Percentiles rank a stretch among this genome's conserved stretches.
phyloP scores from a whole-genome alignment of 1,284 basidiomycete species.

The Moesziomyces antarcticus region DNA sequence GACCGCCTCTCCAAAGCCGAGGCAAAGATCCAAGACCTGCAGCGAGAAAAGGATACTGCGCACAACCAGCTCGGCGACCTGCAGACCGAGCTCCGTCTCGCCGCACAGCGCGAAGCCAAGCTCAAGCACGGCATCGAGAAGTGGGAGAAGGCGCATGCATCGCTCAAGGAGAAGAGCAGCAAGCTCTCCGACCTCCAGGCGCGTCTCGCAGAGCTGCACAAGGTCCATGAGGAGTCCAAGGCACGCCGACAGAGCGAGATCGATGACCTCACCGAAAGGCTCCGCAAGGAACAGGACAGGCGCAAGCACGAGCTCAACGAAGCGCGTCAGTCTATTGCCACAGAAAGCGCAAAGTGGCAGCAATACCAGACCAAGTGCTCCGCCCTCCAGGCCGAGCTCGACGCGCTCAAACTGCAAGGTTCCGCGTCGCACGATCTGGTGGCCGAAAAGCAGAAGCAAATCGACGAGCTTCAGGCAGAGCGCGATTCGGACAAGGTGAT shows the following conservation, averaged over 20 bases:
- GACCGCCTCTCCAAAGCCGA: constrained; percentile 32
- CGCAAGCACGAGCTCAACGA: constrained; percentile 23
- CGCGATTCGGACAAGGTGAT: constrained; percentile 35
- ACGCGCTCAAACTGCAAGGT: constrained; percentile 13
- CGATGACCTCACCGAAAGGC: constrained; percentile 25
- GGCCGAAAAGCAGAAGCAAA: constrained; percentile 18
- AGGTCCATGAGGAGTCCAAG: constrained; percentile 46
- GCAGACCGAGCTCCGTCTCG: constrained; percentile 45
- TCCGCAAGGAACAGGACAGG: constrained; percentile 21
- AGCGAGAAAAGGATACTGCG: constrained; percentile 20
- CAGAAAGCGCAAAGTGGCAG: constrained; percentile 15
- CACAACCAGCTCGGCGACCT: constrained; percentile 42
- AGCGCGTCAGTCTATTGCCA: constrained; percentile 5
- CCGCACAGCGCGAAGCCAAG: constrained; percentile 47
- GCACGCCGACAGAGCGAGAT: constrained; percentile 40
- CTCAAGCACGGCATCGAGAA: constrained; percentile 39
- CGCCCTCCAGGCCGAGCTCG: constrained; percentile 9
- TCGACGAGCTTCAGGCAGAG: constrained; percentile 29
- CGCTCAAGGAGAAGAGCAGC: constrained; percentile 43
- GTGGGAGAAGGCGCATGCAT: constrained; percentile 38
- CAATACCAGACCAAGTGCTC: constrained; percentile 9
- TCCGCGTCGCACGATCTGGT: constrained; percentile 16
- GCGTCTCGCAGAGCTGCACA: constrained; percentile 35
- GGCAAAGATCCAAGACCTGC: constrained; percentile 28
- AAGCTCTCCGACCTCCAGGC: constrained; percentile 27